phyloP scores from a whole-genome alignment of 352 stramenopile species.

The Phytophthora aleatoria region DNA sequence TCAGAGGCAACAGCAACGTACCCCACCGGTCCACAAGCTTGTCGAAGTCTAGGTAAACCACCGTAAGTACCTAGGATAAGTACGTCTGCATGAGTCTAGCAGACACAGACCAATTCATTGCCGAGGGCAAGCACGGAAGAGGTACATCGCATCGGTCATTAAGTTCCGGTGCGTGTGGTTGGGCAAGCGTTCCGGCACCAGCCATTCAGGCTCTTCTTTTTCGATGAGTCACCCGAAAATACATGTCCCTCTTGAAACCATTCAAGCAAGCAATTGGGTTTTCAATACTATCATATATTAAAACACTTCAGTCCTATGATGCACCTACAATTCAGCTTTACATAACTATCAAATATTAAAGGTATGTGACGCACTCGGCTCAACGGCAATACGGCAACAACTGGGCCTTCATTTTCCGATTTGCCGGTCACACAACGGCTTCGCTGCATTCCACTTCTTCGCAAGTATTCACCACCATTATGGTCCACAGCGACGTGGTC shows the following conservation, averaged over 20 bases:
- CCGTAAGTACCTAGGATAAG: no score
- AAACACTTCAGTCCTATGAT: not conserved
- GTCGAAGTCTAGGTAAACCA: no score
- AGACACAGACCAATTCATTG: not conserved
- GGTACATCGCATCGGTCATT: no score
- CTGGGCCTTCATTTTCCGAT: slow-evolving; percentile 20
- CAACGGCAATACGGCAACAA: slow-evolving; percentile 3
- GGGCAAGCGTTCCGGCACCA: not conserved
- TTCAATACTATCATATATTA: not conserved
- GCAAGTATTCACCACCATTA: slow-evolving; percentile 9
- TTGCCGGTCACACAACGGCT: slow-evolving; percentile 10
- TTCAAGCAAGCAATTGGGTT: not conserved
- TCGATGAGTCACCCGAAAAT: slow-evolving; percentile 23
- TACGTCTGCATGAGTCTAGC: no score
- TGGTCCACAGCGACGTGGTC: slow-evolving; percentile 19
- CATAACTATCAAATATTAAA: not conserved
- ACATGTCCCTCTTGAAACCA: not conserved
- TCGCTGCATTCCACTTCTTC: not conserved
- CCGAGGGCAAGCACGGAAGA: not conserved
- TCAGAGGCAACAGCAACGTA: no score
- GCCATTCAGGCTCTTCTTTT: slow-evolving; percentile 14
- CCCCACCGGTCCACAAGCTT: no score
- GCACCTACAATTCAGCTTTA: no score
- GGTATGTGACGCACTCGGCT: not conserved
- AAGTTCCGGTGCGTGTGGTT: not conserved